Evolutionary conservation across 441 rosid genomes (phyloP), one percentile per base, ranked within the genome.

Genomic region (Eruca vesicaria): DNA sequence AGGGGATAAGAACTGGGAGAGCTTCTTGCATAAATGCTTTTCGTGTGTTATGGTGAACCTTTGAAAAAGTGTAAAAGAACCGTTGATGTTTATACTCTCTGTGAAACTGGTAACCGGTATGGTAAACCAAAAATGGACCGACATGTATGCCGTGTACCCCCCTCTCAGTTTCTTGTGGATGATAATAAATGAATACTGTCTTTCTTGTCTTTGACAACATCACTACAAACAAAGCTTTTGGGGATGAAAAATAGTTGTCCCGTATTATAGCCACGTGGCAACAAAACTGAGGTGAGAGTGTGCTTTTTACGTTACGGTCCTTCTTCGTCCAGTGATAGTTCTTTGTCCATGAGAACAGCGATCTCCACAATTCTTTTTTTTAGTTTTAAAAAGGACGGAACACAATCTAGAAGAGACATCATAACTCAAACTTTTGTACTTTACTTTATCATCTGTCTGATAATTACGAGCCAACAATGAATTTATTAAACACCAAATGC

Each of bases 1-100:
- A 89, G 82, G 58, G 94, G 96, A 67, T 90, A 80, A 84, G 53
- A 50, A 72, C 20, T 9, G 4, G 15, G 0, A 65, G 59, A 75
- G 68, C 72, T 66, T 78, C 55, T 6, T 5, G 19, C 19, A 10
- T 71, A 23, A 15, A 32, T 58, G 50, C 63, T 61, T 66, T 50
- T 20, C 18, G 15, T 71, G 35, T 77, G 41, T n/a, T 23, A 71
- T 64, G 23, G 43, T 63, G 50, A 59, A 59, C 31, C 14, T 41
- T 28, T 69, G 35, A 29, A n/a, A n/a, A n/a, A n/a, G n/a, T n/a
- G n/a, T n/a, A n/a, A n/a, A n/a, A n/a, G n/a, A 59, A 60, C 31
- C 14, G 31, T 28, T 69, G 36, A 29, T 23, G 62, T 59, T 76
- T 59, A n/a, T 57, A 58, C 16, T 18, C n/a, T 35, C 50, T 65